Evolutionary conservation across 2,329 filamentous ascomycete genomes (phyloP), one percentile per base, ranked within the genome.

Genomic region (Graphilbum fragrans): DNA sequence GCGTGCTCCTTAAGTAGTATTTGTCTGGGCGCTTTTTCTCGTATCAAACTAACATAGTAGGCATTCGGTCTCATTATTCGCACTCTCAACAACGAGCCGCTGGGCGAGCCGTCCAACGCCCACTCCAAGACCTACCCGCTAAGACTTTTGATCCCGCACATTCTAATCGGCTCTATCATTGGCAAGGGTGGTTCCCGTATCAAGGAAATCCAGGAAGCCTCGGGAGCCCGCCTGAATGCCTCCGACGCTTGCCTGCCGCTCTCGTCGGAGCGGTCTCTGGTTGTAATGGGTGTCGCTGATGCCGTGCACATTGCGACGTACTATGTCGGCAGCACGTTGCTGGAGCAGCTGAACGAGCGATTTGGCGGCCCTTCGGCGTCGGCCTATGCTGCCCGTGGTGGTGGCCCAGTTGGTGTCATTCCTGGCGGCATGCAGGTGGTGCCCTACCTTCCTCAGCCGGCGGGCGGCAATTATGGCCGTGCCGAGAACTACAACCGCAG

Each of bases 371-470:
- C 92, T 18, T 87, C 87, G 44, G 90, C 92, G 38, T 98, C 92
- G n/a, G 90, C 92, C 23, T 98, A 98, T 58, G 92, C 92, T 37
- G 94, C 90, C 37, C 81, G 92, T 49, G 94, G 86, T 56, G 92
- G 92, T 47, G 88, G 86, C 38, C 88, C 92, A 39, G 86, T 90
- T 44, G 90, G 90, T 39, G 86, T 90, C 27, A 86, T 96, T 16
- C 92, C 92, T 19, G 92, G 92, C 45, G 92, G 92, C 47, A 94
- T 98, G 87, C 92, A 96, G 61, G 92, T 98, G 38, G 87, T 96
- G n/a, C 92, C 92, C 6, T 98, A 98, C 59, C 84, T 86, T 43
- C 92, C 92, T 38, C 88, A 95, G 60, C 84, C 90, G 22, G 86
- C 86, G 43, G 86, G 86, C 44, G 92, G 92, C 50, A 88, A 90